Evolutionary conservation across 805 yeast species (phyloP).

Genomic region (Candida andamanensis): DNA sequence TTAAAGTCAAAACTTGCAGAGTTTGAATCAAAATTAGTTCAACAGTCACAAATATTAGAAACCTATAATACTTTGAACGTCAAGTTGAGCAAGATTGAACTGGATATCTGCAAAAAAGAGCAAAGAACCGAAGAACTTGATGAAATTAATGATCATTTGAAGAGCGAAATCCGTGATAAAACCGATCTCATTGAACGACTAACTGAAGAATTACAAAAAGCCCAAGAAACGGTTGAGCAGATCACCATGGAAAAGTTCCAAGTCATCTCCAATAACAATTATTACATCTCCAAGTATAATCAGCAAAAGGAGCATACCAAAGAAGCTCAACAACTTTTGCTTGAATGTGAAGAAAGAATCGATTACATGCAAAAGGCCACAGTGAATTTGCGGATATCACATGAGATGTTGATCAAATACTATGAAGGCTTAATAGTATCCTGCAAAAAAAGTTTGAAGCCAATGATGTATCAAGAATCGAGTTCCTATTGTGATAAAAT

Average conservation of each 20-base stretch:
- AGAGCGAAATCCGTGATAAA: background rate
- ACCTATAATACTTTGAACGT: background rate
- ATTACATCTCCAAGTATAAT: conserved; percentile 4
- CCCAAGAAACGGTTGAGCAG: background rate
- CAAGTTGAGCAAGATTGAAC: background rate
- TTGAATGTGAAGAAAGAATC: background rate
- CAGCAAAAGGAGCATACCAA: background rate
- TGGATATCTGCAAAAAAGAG: too few relatives aligned
- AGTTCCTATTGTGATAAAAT: conserved; percentile 7
- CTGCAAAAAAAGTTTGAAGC: conserved; percentile 7
- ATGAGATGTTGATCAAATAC: background rate
- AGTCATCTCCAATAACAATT: conserved; percentile 6
- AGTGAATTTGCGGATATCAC: conserved; percentile 1
- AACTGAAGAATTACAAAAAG: background rate
- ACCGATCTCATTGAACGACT: background rate
- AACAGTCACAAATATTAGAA: too few relatives aligned
- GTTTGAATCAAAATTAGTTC: too few relatives aligned
- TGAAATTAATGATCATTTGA: background rate
- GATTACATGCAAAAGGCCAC: background rate
- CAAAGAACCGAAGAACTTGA: too few relatives aligned
- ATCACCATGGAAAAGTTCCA: conserved; percentile 2
- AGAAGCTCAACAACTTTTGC: background rate
- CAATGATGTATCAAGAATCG: conserved; percentile 15
- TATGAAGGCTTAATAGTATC: conserved; percentile 5
- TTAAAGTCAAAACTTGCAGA: too few relatives aligned